Evolutionary conservation across 495 filamentous ascomycete genomes (phyloP).

Genomic region (Penicillium verhagenii): DNA sequence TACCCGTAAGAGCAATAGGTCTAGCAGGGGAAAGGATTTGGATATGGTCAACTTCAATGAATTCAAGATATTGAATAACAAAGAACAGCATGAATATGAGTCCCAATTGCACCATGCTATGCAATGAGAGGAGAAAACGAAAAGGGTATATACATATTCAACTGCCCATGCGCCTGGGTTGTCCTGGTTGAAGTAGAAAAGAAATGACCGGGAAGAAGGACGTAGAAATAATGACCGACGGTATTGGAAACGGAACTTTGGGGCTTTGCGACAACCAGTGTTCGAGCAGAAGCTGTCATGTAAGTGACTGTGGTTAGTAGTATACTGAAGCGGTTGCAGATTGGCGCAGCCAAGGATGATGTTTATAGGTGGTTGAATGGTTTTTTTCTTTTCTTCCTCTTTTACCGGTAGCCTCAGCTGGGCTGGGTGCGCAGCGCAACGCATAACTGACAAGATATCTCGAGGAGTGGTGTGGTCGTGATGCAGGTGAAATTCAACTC

Average conservation of each 20-base stretch:
- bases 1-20: no score
- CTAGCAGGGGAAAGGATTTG: no score
- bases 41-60: no score
- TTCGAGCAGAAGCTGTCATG: no score
- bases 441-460: not conserved
- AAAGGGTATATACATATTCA: constrained; percentile 13
- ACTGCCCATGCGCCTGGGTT: constrained; percentile 10
- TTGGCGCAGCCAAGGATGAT: not conserved
- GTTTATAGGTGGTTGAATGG: not conserved
- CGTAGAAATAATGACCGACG: not conserved
- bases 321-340: not conserved
- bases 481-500: not conserved
- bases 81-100: not conserved
- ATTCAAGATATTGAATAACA: not conserved
- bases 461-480: not conserved
- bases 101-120: not conserved
- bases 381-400: not conserved
- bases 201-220: not conserved
- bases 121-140: not conserved
- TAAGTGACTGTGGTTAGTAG: not conserved
- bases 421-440: not conserved
- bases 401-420: not conserved
- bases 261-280: not conserved
- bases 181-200: constrained; percentile 2
- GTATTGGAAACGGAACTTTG: not conserved